Percentiles rank a stretch among this genome's conserved stretches.
phyloP scores from a whole-genome alignment of 2,329 filamentous ascomycete species.

The Fusarium fujikuroi region DNA sequence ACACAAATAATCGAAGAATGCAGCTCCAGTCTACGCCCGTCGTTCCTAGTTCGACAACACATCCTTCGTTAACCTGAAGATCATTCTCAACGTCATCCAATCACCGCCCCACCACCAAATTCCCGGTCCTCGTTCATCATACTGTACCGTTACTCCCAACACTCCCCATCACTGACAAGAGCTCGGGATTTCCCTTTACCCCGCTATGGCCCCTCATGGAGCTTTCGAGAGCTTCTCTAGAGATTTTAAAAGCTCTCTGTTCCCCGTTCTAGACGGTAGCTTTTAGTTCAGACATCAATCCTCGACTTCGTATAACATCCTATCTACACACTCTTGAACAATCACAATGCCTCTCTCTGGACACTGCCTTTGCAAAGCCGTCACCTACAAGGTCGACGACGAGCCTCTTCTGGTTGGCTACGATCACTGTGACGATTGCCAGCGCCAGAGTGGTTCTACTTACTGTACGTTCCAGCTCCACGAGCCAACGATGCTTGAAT shows the following conservation, averaged over 20 bases:
- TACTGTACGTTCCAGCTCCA: slow-evolving; percentile 64
- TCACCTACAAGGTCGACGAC: slow-evolving; percentile 73
- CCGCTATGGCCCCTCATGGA: slow-evolving; percentile 42
- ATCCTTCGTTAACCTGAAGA: slow-evolving; percentile 4
- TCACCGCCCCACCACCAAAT: slow-evolving; percentile 42
- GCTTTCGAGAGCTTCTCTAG: slow-evolving; percentile 38
- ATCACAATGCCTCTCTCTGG: slow-evolving; percentile 71
- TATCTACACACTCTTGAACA: neutral
- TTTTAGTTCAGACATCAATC: neutral
- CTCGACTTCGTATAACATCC: slow-evolving; percentile 10
- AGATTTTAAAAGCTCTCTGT: slow-evolving; percentile 16
- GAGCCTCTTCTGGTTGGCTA: slow-evolving; percentile 67
- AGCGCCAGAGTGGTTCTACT: slow-evolving; percentile 75
- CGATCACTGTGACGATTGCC: slow-evolving; percentile 79
- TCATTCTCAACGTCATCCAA: slow-evolving; percentile 46
- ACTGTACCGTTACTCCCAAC: slow-evolving; percentile 18
- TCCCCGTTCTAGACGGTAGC: neutral
- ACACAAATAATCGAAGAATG: slow-evolving; percentile 26
- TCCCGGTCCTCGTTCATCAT: slow-evolving; percentile 27
- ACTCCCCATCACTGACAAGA: slow-evolving; percentile 26
- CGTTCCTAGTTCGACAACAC: slow-evolving; percentile 24
- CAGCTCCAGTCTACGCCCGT: slow-evolving; percentile 22
- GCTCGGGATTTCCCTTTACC: slow-evolving; percentile 42
- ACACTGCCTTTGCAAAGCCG: slow-evolving; percentile 77
- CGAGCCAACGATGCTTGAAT: neutral